These are phyloP conservation scores for Yamadazyma sp. DNA, from an alignment of 1,139 yeast genomes.

Conservation along the genomic window DNA sequence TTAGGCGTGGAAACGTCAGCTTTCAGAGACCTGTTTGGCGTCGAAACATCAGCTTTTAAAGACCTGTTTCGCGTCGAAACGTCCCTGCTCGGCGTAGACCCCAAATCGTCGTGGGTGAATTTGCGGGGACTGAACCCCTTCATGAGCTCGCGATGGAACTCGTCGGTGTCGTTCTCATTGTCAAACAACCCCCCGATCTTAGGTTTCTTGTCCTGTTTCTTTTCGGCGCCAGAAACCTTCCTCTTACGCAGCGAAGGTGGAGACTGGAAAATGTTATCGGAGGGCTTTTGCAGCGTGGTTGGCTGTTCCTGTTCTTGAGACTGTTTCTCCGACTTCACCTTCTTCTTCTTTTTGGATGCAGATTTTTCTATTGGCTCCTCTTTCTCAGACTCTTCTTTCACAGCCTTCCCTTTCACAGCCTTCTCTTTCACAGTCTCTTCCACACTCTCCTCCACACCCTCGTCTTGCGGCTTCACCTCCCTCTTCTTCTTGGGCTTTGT, in stretches of 20 bases:
- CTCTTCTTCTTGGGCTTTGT: slow-evolving; percentile 4
- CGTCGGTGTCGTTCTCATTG: slow-evolving; percentile 13
- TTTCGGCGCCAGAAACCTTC: neutral
- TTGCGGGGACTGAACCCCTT: slow-evolving; percentile 7
- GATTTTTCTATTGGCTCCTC: too few relatives aligned
- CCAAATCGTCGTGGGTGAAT: neutral
- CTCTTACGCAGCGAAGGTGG: slow-evolving; percentile 14
- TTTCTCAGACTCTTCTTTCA: slow-evolving; percentile 1
- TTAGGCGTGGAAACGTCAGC: slow-evolving; percentile 11
- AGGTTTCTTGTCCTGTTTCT: slow-evolving; percentile 6
- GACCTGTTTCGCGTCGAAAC: too few relatives aligned
- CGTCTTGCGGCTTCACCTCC: neutral
- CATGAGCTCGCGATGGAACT: slow-evolving; percentile 7
- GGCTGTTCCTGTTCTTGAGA: too few relatives aligned
- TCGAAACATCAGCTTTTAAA: too few relatives aligned
- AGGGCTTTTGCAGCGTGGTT: too few relatives aligned
- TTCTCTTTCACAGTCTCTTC: neutral
- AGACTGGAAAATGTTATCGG: slow-evolving; percentile 45
- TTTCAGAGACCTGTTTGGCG: too few relatives aligned
- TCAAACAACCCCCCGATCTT: slow-evolving; percentile 13
- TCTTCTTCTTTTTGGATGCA: too few relatives aligned
- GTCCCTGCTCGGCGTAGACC: slow-evolving; percentile 1
- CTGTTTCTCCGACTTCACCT: too few relatives aligned
- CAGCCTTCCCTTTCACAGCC: neutral
- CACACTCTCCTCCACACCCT: neutral